phyloP scores from a whole-genome alignment of 345 rosid genomes.

The Noccaea caerulescens region DNA sequence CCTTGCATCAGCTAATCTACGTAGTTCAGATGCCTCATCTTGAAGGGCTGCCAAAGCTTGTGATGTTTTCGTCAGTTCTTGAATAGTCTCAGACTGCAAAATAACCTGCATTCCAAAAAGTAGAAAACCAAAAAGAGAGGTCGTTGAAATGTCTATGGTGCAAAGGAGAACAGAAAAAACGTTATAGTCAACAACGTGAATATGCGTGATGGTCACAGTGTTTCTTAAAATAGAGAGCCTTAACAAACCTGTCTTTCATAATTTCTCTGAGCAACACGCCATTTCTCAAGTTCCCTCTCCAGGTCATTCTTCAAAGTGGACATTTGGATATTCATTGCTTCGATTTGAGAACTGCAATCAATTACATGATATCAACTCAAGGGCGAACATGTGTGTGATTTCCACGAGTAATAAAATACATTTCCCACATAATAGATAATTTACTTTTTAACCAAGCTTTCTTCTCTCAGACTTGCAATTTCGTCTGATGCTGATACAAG shows the following conservation, averaged over 20 bases:
- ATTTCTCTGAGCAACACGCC: slow-evolving; percentile 83
- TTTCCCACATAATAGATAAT: slow-evolving; percentile 4
- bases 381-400: slow-evolving; percentile 12
- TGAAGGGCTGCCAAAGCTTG: slow-evolving; percentile 72
- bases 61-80: slow-evolving; percentile 87
- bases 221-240: slow-evolving; percentile 15
- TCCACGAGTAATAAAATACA: slow-evolving; percentile 14
- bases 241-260: slow-evolving; percentile 91
- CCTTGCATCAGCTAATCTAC: slow-evolving; percentile 60
- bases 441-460: slow-evolving; percentile 64
- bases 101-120: slow-evolving; percentile 63
- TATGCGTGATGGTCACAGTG: slow-evolving; percentile 22
- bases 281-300: slow-evolving; percentile 72
- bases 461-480: slow-evolving; percentile 71
- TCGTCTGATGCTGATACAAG: slow-evolving; percentile 68
- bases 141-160: slow-evolving; percentile 3
- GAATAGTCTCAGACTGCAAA: slow-evolving; percentile 93
- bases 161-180: slow-evolving; percentile 4
- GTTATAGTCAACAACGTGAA: slow-evolving; percentile 15
- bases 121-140: slow-evolving; percentile 4
- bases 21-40: slow-evolving; percentile 74
- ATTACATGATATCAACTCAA: slow-evolving; percentile 19
- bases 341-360: slow-evolving; percentile 71
- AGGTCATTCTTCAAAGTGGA: slow-evolving; percentile 68
- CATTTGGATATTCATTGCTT: slow-evolving; percentile 63